Conservation (phyloP, 129 eudicot species). For the Rutidosis leptorrhynchoides region DNA sequence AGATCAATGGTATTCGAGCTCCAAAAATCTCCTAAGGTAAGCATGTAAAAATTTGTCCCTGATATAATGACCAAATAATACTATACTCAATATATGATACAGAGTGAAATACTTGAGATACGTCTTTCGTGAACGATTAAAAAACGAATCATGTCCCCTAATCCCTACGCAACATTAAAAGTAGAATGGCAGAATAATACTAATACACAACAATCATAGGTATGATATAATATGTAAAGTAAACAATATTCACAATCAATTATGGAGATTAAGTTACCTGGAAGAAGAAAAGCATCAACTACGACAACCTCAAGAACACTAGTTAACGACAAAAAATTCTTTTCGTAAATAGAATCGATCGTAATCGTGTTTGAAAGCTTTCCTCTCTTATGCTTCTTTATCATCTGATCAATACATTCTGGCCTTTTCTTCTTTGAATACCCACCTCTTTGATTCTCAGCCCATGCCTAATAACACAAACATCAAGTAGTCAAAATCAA, state of each 20-base stretch:
- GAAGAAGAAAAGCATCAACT: slow-evolving; percentile 66
- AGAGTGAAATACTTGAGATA: too few species aligned
- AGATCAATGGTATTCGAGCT: slow-evolving; percentile 92
- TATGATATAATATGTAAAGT: not conserved
- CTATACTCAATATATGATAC: too few species aligned
- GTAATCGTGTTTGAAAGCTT: slow-evolving; percentile 75
- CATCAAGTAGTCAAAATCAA: too few species aligned
- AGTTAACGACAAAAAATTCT: slow-evolving; percentile 70
- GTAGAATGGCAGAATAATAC: not conserved
- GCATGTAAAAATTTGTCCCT: slow-evolving; percentile 88
- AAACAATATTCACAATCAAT: not conserved
- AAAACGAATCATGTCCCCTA: too few species aligned
- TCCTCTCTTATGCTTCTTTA: slow-evolving; percentile 66
- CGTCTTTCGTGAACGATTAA: too few species aligned
- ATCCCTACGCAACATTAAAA: too few species aligned
- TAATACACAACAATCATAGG: slow-evolving; percentile 6
- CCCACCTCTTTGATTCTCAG: slow-evolving; percentile 62
- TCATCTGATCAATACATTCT: slow-evolving; percentile 58
- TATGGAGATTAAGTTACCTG: slow-evolving; percentile 46
- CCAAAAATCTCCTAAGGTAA: slow-evolving; percentile 89
- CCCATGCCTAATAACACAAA: slow-evolving; percentile 63
- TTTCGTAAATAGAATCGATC: slow-evolving; percentile 76
- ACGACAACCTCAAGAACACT: slow-evolving; percentile 84
- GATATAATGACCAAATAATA: not conserved
- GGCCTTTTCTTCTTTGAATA: slow-evolving; percentile 69